A percentile compares a stretch with the other conserved stretches of the same genome.
Evolutionary conservation across 805 yeast genomes (phyloP).

Genomic region (Naumovozyma castellii): DNA sequence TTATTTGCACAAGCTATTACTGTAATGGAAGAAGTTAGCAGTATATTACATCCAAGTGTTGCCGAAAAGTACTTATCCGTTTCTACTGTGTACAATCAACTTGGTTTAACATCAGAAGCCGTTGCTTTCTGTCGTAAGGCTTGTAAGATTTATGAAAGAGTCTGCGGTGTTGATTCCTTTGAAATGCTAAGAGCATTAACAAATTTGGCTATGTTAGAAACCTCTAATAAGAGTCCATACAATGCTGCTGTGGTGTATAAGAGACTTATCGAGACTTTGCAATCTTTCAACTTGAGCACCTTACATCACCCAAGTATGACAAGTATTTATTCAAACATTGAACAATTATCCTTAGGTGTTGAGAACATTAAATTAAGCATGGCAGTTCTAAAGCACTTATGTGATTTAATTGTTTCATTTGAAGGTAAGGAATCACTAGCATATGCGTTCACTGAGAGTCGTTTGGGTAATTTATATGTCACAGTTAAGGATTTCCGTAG

Average conservation of each 20-base stretch:
- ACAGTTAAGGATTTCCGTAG: constrained; percentile 41
- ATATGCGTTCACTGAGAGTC: constrained; percentile 58
- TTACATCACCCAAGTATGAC: constrained; percentile 65
- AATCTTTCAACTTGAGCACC: constrained; percentile 36
- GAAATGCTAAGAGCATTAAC: constrained; percentile 64
- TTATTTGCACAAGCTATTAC: constrained; percentile 61
- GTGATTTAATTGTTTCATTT: constrained; percentile 39
- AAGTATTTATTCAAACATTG: constrained; percentile 41
- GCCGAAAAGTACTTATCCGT: constrained; percentile 58
- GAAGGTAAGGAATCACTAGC: constrained; percentile 54
- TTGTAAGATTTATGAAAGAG: constrained; percentile 66
- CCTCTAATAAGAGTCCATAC: constrained; percentile 44
- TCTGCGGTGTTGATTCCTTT: constrained; percentile 68
- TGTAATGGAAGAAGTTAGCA: constrained; percentile 75
- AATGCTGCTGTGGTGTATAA: constrained; percentile 55
- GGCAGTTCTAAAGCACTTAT: constrained; percentile 44
- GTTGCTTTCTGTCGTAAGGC: constrained; percentile 58
- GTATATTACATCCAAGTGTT: constrained; percentile 68
- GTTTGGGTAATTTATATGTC: constrained; percentile 55
- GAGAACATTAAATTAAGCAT: constrained; percentile 47
- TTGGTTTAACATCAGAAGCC: constrained; percentile 50
- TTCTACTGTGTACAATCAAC: constrained; percentile 57
- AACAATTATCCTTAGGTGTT: constrained; percentile 50
- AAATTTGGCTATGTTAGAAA: constrained; percentile 68
- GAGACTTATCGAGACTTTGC: constrained; percentile 43